Percentiles rank a stretch among this genome's conserved stretches.
Conservation (phyloP, 345 rosid species). For the Salix dunnii region DNA sequence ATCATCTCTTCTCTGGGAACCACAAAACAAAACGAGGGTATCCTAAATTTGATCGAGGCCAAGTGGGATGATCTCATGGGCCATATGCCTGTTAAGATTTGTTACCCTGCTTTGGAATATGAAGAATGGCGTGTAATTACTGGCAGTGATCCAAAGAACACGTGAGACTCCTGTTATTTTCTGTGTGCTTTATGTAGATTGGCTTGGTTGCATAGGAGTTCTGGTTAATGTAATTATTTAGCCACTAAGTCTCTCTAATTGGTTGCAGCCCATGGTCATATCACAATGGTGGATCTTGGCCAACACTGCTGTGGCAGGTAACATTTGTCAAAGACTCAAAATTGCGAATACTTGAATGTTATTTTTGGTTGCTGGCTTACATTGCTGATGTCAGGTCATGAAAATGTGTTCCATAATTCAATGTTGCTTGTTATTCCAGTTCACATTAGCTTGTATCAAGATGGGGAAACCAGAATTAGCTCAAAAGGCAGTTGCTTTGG, state of each 20-base stretch:
- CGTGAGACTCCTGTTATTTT: constrained; percentile 33
- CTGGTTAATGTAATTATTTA: background rate
- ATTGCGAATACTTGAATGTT: background rate
- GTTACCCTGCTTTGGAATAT: constrained; percentile 79
- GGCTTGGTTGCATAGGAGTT: background rate
- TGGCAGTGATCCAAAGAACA: constrained; percentile 92
- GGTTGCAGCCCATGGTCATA: constrained; percentile 89
- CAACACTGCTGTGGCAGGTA: constrained; percentile 94
- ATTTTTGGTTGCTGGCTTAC: background rate
- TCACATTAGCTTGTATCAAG: constrained; percentile 87
- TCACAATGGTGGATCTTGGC: constrained; percentile 98
- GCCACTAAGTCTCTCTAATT: background rate
- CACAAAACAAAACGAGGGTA: constrained; percentile 24
- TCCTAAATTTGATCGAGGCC: constrained; percentile 65
- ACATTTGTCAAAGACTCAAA: background rate
- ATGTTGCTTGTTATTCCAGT: constrained; percentile 35
- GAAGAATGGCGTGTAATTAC: constrained; percentile 89
- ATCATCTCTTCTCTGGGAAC: constrained; percentile 35
- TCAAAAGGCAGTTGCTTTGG: constrained; percentile 61
- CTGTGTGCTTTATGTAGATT: background rate
- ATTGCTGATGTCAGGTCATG: background rate
- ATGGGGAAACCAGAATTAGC: constrained; percentile 79
- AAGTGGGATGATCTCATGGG: constrained; percentile 81
- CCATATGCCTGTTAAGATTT: constrained; percentile 89
- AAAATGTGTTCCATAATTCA: background rate